Evolutionary conservation across 768 basidiomycete genomes (phyloP).

Genomic region (Collybia sp.): DNA sequence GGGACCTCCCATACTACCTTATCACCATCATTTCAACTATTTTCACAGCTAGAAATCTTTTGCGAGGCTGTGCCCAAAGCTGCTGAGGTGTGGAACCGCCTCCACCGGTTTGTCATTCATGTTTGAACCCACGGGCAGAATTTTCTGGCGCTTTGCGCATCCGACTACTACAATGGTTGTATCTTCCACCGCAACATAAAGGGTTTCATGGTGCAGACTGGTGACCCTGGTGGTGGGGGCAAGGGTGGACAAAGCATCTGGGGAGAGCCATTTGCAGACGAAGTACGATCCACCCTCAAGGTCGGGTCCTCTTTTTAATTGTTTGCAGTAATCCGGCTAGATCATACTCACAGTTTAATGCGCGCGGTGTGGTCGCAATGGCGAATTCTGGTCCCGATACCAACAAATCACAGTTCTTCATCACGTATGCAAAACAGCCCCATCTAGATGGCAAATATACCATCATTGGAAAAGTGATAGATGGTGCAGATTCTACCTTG

Average conservation of each 20-base stretch:
- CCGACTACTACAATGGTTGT: conserved; percentile 79
- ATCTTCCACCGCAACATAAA: conserved; percentile 95
- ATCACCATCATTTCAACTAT: not conserved
- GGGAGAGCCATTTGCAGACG: conserved; percentile 89
- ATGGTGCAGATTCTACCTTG: conserved; percentile 90
- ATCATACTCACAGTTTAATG: conserved; percentile 72
- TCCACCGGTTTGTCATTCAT: conserved; percentile 6
- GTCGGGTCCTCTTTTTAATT: conserved; percentile 32
- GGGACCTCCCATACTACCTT: conserved; percentile 2
- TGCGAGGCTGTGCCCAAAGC: conserved; percentile 96
- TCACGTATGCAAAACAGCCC: conserved; percentile 88
- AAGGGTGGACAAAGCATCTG: conserved; percentile 98
- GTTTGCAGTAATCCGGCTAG: conserved; percentile 9
- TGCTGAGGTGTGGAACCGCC: conserved; percentile 62
- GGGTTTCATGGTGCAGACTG: conserved; percentile 94
- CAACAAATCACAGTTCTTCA: conserved; percentile 90
- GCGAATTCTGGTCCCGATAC: conserved; percentile 93
- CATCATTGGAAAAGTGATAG: conserved; percentile 97
- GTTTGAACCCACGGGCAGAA: conserved; percentile 49
- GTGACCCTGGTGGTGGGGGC: conserved; percentile 84
- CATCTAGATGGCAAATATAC: conserved; percentile 95
- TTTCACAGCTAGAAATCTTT: conserved; percentile 83
- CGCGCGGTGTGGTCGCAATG: conserved; percentile 94
- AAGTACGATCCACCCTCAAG: conserved; percentile 91
- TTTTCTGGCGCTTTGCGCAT: conserved; percentile 91